These are phyloP conservation scores for Collariella sp. DNA, from an alignment of 495 filamentous ascomycete genomes.

Conservation along the genomic window DNA sequence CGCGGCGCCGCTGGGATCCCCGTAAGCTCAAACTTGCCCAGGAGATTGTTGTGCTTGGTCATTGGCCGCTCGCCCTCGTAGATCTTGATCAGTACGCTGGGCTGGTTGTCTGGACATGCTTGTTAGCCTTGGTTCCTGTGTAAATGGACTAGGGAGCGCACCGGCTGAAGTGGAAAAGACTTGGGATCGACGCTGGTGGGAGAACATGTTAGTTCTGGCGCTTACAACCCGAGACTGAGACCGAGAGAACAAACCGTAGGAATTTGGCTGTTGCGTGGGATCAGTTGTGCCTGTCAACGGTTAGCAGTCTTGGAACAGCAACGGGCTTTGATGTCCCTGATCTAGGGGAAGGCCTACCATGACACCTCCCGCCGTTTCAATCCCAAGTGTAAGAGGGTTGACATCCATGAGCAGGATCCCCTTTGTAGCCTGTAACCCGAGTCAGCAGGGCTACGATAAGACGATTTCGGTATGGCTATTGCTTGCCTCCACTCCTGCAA, in stretches of 20 bases:
- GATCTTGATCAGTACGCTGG: constrained; percentile 84
- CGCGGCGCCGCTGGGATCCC: constrained; percentile 84
- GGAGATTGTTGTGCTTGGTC: constrained; percentile 86
- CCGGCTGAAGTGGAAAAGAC: constrained; percentile 83
- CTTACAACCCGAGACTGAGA: not conserved
- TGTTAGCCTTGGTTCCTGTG: not conserved
- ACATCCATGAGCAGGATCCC: constrained; percentile 81
- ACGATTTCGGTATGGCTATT: too few relatives aligned
- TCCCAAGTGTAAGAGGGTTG: constrained; percentile 89
- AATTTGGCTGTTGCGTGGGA: constrained; percentile 80
- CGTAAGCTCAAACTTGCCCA: constrained; percentile 91
- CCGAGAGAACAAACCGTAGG: constrained; percentile 46
- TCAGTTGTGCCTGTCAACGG: constrained; percentile 58
- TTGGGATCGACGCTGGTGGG: constrained; percentile 60
- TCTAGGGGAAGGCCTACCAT: constrained; percentile 36
- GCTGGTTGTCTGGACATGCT: constrained; percentile 65
- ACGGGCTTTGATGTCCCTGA: not conserved
- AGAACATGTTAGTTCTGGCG: not conserved
- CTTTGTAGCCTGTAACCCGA: constrained; percentile 61
- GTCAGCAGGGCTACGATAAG: constrained; percentile 1
- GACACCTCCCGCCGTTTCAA: constrained; percentile 91
- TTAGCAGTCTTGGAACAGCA: not conserved
- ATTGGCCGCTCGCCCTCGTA: constrained; percentile 88
- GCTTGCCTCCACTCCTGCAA: constrained; percentile 1
- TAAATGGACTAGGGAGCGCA: not conserved